These are phyloP conservation scores for Davidsoniella neocaledoniae DNA, from an alignment of 2,329 filamentous ascomycete species.

Conservation along the genomic window DNA sequence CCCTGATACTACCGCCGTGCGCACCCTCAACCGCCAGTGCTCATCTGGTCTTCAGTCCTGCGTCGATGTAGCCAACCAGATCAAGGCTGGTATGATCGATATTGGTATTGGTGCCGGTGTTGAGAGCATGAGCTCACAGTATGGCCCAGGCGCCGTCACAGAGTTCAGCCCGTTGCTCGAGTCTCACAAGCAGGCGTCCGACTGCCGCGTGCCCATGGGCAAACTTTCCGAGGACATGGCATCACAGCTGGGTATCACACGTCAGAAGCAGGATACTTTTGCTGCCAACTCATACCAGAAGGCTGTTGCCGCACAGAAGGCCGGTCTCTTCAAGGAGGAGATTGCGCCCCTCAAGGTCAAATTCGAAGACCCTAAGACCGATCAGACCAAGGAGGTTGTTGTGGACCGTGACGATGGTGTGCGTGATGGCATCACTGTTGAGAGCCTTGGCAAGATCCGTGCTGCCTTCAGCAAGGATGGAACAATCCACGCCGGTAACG, in stretches of 20 bases:
- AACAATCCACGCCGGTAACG: conserved; percentile 90
- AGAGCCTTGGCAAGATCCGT: conserved; percentile 79
- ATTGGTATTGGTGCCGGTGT: conserved; percentile 86
- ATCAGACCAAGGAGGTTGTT: conserved; percentile 66
- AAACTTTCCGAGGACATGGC: conserved; percentile 90
- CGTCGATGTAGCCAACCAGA: conserved; percentile 86
- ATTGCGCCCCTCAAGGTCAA: conserved; percentile 76
- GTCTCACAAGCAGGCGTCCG: conserved; percentile 61
- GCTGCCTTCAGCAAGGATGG: conserved; percentile 85
- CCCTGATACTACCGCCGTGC: conserved; percentile 69
- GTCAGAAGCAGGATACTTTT: conserved; percentile 73
- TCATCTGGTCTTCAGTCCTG: conserved; percentile 83
- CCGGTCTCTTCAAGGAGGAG: conserved; percentile 84
- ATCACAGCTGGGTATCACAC: conserved; percentile 57
- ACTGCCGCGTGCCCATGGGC: conserved; percentile 98
- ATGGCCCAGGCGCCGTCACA: conserved; percentile 73
- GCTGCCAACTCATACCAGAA: conserved; percentile 88
- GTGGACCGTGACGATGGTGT: conserved; percentile 80
- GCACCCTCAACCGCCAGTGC: conserved; percentile 85
- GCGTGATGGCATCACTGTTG: conserved; percentile 65
- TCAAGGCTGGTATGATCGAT: conserved; percentile 84
- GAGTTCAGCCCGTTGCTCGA: conserved; percentile 89
- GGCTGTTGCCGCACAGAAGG: conserved; percentile 66
- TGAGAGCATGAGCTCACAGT: conserved; percentile 89
- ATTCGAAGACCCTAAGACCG: conserved; percentile 79